Base-by-base conservation (phyloP, 352 stramenopile species). In the Globisporangium uncinulatum region DNA sequence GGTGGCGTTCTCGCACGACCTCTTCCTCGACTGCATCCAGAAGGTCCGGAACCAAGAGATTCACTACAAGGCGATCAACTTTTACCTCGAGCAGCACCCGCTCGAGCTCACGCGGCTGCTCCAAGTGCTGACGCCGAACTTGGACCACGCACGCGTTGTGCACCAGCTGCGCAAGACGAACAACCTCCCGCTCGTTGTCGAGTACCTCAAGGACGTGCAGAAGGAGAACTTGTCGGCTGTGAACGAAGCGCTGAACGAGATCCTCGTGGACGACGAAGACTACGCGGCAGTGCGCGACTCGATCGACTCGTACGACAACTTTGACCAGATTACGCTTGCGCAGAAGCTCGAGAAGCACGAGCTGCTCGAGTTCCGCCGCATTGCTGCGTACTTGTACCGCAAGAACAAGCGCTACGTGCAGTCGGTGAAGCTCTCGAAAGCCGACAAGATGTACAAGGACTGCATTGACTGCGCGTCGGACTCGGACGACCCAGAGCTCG, bases 381-480 rank as follows among this genome's bases (percentile, higher is more conserved):
- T 99, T 66, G 97, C 98, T 34, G 97, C 97, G 17, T 99, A 99
- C 73, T 72, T 99, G 59, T 99, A 99, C 87, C 94, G 97, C 68
- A 98, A 97, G 82, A 99, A 99, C 84, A 98, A 99, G 81, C 96
- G 97, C 57, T 99, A 96, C 76, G 76, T 87, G 59, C 95, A 99
- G 74, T 97, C 92, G 39, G 96, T 99, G 62, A 96, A 98, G 59
- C 81, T 99, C 57, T 99, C 95, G 20, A 99, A 99, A 91, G 94
- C 93, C 39, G 97, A 99, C 83, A 98, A 98, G 67, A 99, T 99
- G 97, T 99, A 98, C 93, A 99, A 99, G 83, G 97, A 99, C 63
- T 98, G 96, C 69, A 99, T 99, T 64, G 97, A 99, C 67, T 99
- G 97, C 57, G 97, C 96, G 29, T 96, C 95, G 39, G 93, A 98